Evolutionary conservation across 1,139 yeast genomes (phyloP).

Genomic region (Saccharomycopsis hybrid): DNA sequence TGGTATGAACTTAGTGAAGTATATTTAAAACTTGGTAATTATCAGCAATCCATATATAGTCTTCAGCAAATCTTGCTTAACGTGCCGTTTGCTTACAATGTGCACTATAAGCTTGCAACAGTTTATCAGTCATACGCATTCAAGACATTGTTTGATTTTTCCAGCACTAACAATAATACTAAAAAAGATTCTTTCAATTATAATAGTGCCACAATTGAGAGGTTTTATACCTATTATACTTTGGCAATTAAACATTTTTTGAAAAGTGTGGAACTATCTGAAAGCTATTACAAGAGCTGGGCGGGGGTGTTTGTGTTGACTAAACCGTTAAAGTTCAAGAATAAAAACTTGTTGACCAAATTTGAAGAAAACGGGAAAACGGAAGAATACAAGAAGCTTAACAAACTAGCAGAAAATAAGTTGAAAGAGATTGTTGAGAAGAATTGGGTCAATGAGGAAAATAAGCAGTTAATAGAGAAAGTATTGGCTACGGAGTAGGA

Average conservation of each 20-base stretch:
- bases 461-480: slow-evolving; percentile 31
- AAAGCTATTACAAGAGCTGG: slow-evolving; percentile 69
- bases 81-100: slow-evolving; percentile 67
- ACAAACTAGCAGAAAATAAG: slow-evolving; percentile 31
- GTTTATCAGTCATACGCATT: slow-evolving; percentile 15
- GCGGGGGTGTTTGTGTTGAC: slow-evolving; percentile 51
- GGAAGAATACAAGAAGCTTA: slow-evolving; percentile 27
- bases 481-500: slow-evolving; percentile 8
- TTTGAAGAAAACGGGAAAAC: slow-evolving; percentile 21
- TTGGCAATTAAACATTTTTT: slow-evolving; percentile 47
- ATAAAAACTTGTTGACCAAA: slow-evolving; percentile 21
- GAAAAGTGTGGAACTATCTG: slow-evolving; percentile 71
- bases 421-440: slow-evolving; percentile 31
- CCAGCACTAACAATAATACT: slow-evolving; percentile 5
- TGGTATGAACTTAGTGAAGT: slow-evolving; percentile 73
- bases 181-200: slow-evolving; percentile 11
- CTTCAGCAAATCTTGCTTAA: slow-evolving; percentile 63
- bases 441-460: slow-evolving; percentile 29
- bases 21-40: slow-evolving; percentile 56
- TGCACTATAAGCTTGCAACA: slow-evolving; percentile 29
- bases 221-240: slow-evolving; percentile 8
- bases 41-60: slow-evolving; percentile 59
- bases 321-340: slow-evolving; percentile 24
- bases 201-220: slow-evolving; percentile 12
- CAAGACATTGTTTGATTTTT: slow-evolving; percentile 14